phyloP scores from a whole-genome alignment of 2,329 filamentous ascomycete genomes.

The Colletotrichum endophyticum region DNA sequence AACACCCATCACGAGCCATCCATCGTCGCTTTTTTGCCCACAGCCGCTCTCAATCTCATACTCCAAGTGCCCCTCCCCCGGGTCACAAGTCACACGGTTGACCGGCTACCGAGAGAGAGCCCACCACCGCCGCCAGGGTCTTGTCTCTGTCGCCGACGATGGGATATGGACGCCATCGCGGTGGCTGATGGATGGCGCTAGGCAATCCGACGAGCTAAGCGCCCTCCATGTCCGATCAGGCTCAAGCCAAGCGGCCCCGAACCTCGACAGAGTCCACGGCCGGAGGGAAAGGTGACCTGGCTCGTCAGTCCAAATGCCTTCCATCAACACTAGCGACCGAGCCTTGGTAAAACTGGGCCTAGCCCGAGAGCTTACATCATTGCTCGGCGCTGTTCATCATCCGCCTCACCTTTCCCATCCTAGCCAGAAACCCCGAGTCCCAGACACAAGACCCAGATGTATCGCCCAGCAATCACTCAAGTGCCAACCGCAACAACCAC shows the following conservation, averaged over 20 bases:
- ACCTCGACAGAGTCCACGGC: background rate
- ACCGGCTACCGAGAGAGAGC: background rate
- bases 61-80: background rate
- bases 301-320: slow-evolving; percentile 8
- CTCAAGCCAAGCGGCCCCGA: background rate
- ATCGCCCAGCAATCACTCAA: background rate
- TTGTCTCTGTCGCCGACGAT: background rate
- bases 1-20: background rate
- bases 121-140: background rate
- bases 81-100: background rate
- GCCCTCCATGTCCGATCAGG: slow-evolving; percentile 11
- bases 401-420: background rate
- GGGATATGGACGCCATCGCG: background rate
- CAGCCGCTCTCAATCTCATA: background rate
- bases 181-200: slow-evolving; percentile 7
- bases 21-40: background rate
- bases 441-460: background rate
- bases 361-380: slow-evolving; percentile 15
- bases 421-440: background rate
- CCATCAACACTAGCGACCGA: slow-evolving; percentile 1
- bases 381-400: background rate
- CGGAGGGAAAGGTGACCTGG: background rate
- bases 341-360: slow-evolving; percentile 12
- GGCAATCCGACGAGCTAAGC: slow-evolving; percentile 2
- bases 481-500: background rate